These are phyloP conservation scores for Mycena crocata DNA, from an alignment of 768 basidiomycete genomes.

Conservation along the genomic window DNA sequence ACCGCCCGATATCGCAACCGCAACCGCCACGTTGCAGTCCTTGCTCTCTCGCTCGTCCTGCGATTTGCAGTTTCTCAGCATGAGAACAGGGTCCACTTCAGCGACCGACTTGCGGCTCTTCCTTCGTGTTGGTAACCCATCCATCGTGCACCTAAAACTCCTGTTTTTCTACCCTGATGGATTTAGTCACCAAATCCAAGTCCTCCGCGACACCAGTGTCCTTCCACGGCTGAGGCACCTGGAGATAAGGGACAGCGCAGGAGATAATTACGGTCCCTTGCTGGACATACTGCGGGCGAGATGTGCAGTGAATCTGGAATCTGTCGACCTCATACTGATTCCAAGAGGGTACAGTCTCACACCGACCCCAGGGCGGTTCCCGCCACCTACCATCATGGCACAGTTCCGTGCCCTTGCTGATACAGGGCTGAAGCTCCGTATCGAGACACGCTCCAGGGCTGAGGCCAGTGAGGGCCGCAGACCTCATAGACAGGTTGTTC, in stretches of 20 bases:
- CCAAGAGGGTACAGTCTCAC: too few species aligned
- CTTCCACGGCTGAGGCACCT: constrained; percentile 11
- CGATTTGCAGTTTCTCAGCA: neutral
- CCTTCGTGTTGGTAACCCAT: neutral
- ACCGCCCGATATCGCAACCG: neutral
- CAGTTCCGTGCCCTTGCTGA: constrained; percentile 4
- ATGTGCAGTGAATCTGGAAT: neutral
- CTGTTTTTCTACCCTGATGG: neutral
- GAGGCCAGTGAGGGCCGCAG: too few species aligned
- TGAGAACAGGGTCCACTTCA: neutral
- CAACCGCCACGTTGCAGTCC: neutral
- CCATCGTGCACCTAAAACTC: neutral
- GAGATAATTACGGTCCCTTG: neutral
- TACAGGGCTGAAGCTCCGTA: neutral
- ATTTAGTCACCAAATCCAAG: neutral
- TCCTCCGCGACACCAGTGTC: neutral
- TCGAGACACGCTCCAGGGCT: neutral
- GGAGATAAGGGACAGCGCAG: neutral
- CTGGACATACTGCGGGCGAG: neutral
- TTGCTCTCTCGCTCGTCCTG: neutral
- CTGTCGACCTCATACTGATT: neutral
- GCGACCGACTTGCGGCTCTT: neutral
- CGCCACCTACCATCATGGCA: neutral
- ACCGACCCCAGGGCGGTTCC: neutral
- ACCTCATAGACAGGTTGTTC: too few species aligned